Conservation (phyloP, 2,329 filamentous ascomycete species). For the Sordariomycetes sp. region DNA sequence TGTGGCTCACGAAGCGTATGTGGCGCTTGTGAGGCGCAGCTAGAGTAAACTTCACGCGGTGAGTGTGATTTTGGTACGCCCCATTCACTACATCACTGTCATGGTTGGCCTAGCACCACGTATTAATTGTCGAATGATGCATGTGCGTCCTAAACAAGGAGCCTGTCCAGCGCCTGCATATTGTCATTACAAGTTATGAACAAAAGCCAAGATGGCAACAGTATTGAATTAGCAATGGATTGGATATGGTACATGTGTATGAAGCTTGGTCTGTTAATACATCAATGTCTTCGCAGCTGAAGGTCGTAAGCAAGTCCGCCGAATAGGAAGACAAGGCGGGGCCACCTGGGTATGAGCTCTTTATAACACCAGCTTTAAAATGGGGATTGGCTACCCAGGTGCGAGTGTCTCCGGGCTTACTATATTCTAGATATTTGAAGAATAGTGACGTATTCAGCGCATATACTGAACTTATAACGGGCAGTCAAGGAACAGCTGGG, state of each 20-base stretch:
- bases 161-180: background rate
- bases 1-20: conserved; percentile 1
- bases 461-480: background rate
- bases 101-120: background rate
- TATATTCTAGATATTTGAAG: too few species aligned
- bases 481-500: background rate
- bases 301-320: too few species aligned
- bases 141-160: background rate
- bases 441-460: background rate
- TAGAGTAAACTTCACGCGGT: background rate
- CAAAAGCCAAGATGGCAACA: too few species aligned
- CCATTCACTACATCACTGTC: background rate
- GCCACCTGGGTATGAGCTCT: background rate
- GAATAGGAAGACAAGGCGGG: background rate
- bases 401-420: too few species aligned
- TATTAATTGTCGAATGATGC: background rate
- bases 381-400: too few species aligned
- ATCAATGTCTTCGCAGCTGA: too few species aligned
- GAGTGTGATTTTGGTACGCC: background rate
- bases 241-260: too few species aligned
- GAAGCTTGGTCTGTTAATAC: too few species aligned
- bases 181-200: background rate
- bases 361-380: background rate
- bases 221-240: too few species aligned
- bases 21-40: background rate